Conservation (phyloP, 495 filamentous ascomycete species). For the Penicillium subrubescens region DNA sequence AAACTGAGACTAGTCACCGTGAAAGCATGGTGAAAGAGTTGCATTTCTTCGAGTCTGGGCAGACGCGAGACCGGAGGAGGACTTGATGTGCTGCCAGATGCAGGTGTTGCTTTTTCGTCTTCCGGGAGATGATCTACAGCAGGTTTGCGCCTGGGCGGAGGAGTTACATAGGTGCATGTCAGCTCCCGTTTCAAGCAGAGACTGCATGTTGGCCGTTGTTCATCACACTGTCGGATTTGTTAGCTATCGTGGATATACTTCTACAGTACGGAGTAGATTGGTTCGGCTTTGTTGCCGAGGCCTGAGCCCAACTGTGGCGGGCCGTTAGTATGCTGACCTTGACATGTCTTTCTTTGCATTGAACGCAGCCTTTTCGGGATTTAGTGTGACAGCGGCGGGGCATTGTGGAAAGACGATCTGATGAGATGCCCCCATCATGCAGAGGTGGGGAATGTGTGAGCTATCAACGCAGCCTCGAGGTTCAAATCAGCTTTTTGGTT, state of each 20-base stretch:
- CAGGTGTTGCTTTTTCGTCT: not conserved
- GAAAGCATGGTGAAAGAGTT: conserved; percentile 8
- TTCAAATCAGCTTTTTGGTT: not conserved
- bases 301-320: not conserved
- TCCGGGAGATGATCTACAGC: not conserved
- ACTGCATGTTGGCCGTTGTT: conserved; percentile 14
- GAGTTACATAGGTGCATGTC: conserved; percentile 13
- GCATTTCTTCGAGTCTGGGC: conserved; percentile 16
- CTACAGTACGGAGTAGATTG: not conserved
- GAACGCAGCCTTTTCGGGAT: conserved; percentile 16
- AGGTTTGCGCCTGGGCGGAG: conserved; percentile 12
- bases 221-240: conserved; percentile 12
- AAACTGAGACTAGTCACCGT: conserved; percentile 10
- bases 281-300: not conserved
- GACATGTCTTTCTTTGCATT: conserved; percentile 20
- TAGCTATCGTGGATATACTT: not conserved
- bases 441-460: not conserved
- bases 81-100: not conserved
- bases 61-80: conserved; percentile 2
- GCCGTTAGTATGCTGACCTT: conserved; percentile 10
- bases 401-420: conserved; percentile 4
- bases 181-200: conserved; percentile 14
- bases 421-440: not conserved
- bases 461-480: not conserved
- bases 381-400: conserved; percentile 23